phyloP scores from a whole-genome alignment of 164 flowering plant species.

The Tetrastigma voinierianum region DNA sequence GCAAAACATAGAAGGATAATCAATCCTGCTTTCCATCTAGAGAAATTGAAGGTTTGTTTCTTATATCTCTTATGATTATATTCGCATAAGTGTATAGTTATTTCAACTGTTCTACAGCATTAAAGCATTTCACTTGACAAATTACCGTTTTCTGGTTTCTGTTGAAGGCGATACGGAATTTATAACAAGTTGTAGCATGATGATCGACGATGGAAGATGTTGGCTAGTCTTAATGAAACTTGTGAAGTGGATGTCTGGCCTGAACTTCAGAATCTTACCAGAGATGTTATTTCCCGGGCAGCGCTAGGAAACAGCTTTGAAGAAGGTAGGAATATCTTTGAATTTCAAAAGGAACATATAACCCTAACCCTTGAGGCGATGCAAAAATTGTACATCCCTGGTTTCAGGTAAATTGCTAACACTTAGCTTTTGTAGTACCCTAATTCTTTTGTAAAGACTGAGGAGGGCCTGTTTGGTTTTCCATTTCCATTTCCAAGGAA shows the following conservation, averaged over 20 bases:
- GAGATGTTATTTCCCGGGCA: slow-evolving; percentile 19
- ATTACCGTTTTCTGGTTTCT: neutral
- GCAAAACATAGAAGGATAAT: slow-evolving; percentile 28
- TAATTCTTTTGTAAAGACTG: no score
- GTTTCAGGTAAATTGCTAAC: slow-evolving; percentile 44
- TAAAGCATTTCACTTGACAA: neutral
- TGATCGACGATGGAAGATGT: slow-evolving; percentile 17
- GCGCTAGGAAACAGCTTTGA: slow-evolving; percentile 22
- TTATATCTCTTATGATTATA: neutral
- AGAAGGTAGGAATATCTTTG: slow-evolving; percentile 21
- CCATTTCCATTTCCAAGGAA: no score
- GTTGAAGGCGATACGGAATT: no score
- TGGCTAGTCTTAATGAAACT: neutral
- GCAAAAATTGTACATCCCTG: slow-evolving; percentile 42
- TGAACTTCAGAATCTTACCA: slow-evolving; percentile 12
- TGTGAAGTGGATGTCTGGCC: slow-evolving; percentile 23
- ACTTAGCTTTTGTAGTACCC: no score
- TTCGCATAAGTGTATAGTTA: neutral
- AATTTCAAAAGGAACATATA: slow-evolving; percentile 10
- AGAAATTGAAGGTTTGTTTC: slow-evolving; percentile 24
- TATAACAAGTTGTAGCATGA: no score
- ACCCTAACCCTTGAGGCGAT: no score
- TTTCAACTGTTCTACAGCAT: neutral
- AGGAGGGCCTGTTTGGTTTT: no score
- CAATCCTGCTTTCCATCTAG: slow-evolving; percentile 27